Percentiles rank a stretch among this genome's conserved stretches.
These are phyloP conservation scores for Pinus albicaulis DNA, from an alignment of 75 land plant genomes.

Conservation along the genomic window DNA sequence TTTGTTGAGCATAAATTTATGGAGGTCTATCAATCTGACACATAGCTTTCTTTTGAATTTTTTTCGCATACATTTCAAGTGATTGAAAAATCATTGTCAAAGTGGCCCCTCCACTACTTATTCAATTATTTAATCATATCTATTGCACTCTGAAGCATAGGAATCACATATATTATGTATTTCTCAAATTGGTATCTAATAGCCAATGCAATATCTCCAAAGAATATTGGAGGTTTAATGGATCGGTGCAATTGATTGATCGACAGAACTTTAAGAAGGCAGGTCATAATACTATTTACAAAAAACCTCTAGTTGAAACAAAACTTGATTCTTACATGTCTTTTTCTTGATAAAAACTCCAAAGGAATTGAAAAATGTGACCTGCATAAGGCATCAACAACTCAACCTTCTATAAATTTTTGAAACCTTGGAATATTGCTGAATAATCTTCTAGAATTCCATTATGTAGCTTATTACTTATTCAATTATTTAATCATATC, in stretches of 20 bases:
- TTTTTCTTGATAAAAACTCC: conserved; percentile 60
- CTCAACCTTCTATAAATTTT: conserved; percentile 58
- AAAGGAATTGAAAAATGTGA: conserved; percentile 68
- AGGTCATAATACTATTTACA: conserved; percentile 68
- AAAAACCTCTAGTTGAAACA: too few species aligned
- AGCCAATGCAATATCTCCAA: conserved; percentile 82
- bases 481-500: conserved; percentile 86
- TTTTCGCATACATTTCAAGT: too few species aligned
- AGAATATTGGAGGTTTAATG: conserved; percentile 75
- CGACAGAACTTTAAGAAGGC: conserved; percentile 53
- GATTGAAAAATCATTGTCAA: too few species aligned
- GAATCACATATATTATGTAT: conserved; percentile 56
- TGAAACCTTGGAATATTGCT: conserved; percentile 84
- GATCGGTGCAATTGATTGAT: conserved; percentile 61
- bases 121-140: conserved; percentile 86
- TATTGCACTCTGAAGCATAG: conserved; percentile 83
- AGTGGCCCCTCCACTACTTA: conserved; percentile 33
- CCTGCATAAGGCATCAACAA: conserved; percentile 62
- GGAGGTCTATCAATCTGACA: too few species aligned
- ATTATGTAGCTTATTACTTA: conserved; percentile 82
- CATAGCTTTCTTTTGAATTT: too few species aligned
- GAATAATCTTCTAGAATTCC: conserved; percentile 89
- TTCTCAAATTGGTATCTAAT: conserved; percentile 68
- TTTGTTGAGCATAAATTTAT: too few species aligned
- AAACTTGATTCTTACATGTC: too few species aligned